Percentiles rank a stretch among this genome's conserved stretches.
These are phyloP conservation scores for Aquilaria malaccensis DNA, from an alignment of 345 rosid genomes.

Conservation along the genomic window DNA sequence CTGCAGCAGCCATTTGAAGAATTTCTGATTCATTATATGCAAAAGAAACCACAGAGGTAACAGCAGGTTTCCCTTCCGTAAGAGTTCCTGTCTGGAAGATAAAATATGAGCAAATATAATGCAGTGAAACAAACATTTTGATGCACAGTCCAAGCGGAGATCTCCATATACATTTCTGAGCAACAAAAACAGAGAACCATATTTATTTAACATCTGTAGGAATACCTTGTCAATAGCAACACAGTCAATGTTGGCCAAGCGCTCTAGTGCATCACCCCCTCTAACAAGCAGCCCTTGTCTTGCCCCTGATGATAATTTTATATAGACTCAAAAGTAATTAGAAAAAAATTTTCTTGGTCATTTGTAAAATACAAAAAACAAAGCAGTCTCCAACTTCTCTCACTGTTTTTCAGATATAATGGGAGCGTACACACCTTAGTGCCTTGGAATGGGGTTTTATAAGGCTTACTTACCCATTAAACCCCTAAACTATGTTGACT, in stretches of 20 bases:
- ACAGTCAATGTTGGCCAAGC: slow-evolving; percentile 64
- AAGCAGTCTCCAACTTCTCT: neutral
- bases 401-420: slow-evolving; percentile 6
- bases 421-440: neutral
- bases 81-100: slow-evolving; percentile 82
- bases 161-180: neutral
- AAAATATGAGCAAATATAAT: slow-evolving; percentile 4
- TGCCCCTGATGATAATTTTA: slow-evolving; percentile 59
- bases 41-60: slow-evolving; percentile 62
- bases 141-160: too few species aligned
- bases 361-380: neutral
- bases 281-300: slow-evolving; percentile 90
- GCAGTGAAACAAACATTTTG: neutral
- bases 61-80: slow-evolving; percentile 84
- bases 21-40: slow-evolving; percentile 56
- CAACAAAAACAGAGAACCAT: neutral
- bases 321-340: slow-evolving; percentile 1
- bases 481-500: too few species aligned
- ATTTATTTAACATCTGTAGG: neutral
- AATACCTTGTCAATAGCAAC: slow-evolving; percentile 88
- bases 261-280: slow-evolving; percentile 96
- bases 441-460: too few species aligned
- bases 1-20: slow-evolving; percentile 84
- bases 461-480: too few species aligned
- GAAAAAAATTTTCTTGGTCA: neutral